Conservation (phyloP, 2,329 filamentous ascomycete genomes). For the Fusarium fujikuroi region DNA sequence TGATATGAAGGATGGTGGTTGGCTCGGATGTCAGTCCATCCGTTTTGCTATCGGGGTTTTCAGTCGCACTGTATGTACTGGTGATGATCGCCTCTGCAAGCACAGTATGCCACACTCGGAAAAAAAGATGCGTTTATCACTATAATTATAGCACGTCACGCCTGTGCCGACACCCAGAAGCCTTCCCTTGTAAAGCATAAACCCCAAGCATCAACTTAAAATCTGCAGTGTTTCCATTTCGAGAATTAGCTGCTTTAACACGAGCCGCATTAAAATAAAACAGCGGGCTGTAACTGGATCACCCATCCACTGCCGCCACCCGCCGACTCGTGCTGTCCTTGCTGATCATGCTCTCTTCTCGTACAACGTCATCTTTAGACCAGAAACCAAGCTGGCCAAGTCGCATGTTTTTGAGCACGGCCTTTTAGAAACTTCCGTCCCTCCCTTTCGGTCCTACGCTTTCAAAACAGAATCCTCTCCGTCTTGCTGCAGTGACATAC, state of each 20-base stretch:
- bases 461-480: constrained; percentile 13
- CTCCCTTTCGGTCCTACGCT: constrained; percentile 1
- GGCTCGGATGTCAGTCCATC: constrained; percentile 27
- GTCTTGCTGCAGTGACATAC: not conserved
- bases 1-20: constrained; percentile 23
- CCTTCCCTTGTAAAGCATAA: not conserved
- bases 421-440: not conserved
- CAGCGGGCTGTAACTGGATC: constrained; percentile 10
- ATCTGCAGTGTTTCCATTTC: constrained; percentile 25
- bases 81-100: not conserved
- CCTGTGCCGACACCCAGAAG: not conserved
- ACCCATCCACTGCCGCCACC: constrained; percentile 14
- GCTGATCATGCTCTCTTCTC: constrained; percentile 25
- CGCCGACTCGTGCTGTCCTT: constrained; percentile 22
- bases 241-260: constrained; percentile 26
- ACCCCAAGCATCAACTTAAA: constrained; percentile 11
- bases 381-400: not conserved
- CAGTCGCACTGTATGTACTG: constrained; percentile 20
- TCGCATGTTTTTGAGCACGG: not conserved
- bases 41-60: not conserved
- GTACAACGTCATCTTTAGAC: constrained; percentile 25
- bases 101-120: constrained; percentile 25
- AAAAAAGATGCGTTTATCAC: not conserved
- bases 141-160: constrained; percentile 1
- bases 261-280: constrained; percentile 20